Base-by-base conservation (phyloP, 116 monocot genomes). In the Dioscorea cayenensis region DNA sequence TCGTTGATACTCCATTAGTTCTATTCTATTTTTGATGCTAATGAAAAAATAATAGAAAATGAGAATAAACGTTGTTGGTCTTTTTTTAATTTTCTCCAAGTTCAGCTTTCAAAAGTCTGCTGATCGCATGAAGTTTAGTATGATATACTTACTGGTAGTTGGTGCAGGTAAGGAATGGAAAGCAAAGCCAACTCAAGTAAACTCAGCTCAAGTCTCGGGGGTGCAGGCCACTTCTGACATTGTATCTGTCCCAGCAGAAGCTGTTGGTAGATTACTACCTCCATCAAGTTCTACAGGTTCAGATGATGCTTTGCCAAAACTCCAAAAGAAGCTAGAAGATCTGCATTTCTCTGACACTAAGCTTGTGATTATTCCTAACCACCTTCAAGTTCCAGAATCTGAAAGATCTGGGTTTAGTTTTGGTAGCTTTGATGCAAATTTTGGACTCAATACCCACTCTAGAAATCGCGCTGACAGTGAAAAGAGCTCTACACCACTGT, bases 341-440 rank as follows among this genome's bases (percentile, higher is more conserved):
- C 66, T 89, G 64, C 75, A 63, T 11, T 37, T 91, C 23, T 88
- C 79, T 36, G 86, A 86, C 36, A 78, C 71, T 43, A 82, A 86
- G 61, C 84, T 86, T 72, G 91, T 95, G 66, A 89, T 95, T 74
- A 89, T 95, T 72, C 95, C 95, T 17, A 73, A 86, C 17, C 95
- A 95, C 75, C 80, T 95, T 77, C 91, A 86, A 84, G 91, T 95
- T 58, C 86, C 88, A 59, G 91, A 86, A 68, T 79, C 89, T 66
- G 90, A 91, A 82, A 89, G 80, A 79, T 68, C 75, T 73, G 83
- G 86, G 5, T 63, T 95, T 59, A 91, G 81, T 71, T 95, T 95
- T 84, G 95, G 95, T 74, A 95, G 95, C 73, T 95, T 95, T 75
- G 84, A 77, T 82, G 68, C 77, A 14, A 80, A 67, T 82, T 94